These are phyloP conservation scores for Fusarium irregulare DNA, from an alignment of 2,329 filamentous ascomycete species.

Conservation along the genomic window DNA sequence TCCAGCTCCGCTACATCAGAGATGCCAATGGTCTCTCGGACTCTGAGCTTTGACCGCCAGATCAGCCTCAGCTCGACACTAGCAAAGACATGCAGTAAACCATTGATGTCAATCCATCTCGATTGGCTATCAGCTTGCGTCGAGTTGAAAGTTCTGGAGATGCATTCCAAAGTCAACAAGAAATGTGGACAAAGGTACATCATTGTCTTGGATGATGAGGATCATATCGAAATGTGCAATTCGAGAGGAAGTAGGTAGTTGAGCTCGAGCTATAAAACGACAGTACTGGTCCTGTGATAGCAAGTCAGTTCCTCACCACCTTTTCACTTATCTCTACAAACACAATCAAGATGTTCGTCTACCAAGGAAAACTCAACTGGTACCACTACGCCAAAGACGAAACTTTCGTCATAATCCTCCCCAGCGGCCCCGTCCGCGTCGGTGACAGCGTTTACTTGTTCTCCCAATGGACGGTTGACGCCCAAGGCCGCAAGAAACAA, in stretches of 20 bases:
- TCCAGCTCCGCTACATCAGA: background rate
- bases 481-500: constrained; percentile 20
- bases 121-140: background rate
- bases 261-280: background rate
- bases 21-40: background rate
- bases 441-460: constrained; percentile 41
- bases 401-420: constrained; percentile 33
- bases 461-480: constrained; percentile 32
- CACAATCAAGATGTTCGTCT: constrained; percentile 30
- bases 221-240: background rate
- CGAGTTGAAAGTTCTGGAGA: fast-evolving
- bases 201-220: background rate
- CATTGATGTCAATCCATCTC: background rate
- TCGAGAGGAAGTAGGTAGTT: background rate
- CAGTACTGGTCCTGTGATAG: background rate
- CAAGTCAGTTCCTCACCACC: background rate
- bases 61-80: background rate
- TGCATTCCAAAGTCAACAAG: background rate
- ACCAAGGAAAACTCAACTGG: constrained; percentile 39
- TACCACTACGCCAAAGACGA: constrained; percentile 28
- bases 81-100: constrained; percentile 4
- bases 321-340: background rate
- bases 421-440: constrained; percentile 30
- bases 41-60: background rate
- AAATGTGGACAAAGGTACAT: background rate